Base-by-base conservation (phyloP, 2,329 filamentous ascomycete genomes). In the Sphaerostilbella broomeana region DNA sequence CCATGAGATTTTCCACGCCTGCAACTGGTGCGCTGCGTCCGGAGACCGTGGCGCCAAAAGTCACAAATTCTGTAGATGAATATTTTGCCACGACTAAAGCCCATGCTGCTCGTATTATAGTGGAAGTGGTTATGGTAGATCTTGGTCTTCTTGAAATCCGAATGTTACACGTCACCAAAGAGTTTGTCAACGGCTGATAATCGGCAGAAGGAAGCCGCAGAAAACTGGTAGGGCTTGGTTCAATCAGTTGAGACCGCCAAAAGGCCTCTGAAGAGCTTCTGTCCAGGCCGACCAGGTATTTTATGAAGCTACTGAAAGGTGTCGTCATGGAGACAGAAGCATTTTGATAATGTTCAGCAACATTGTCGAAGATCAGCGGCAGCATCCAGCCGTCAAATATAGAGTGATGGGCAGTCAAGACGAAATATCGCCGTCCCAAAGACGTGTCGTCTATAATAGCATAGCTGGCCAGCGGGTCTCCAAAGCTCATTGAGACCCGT, bases 341-440 rank as follows among this genome's bases (percentile, higher is more conserved):
- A 4, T n/a, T 12, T 31, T 30, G 25, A 7, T 13, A n/a, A 15
- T 6, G 17, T 38, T 30, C 8, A 20, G 16, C 5, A 13, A 38
- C 29, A 17, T 16, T 21, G 6, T 33, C 21, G 15, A 33, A 15
- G 7, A 40, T 19, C 9, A 22, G 25, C 3, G 31, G 29, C 7
- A 35, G 18, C 10, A 22, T 27, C 38, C 38, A 40, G 6, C 38
- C 31, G 15, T 40, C 38, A 9, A 29, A 35, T 5, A 40, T 11
- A 7, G 38, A 30, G 15, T 40, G 38, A 28, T 40, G 38, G 7
- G 35, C 17, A 7, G 30, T 35, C 30, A 30, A 40, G 3, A 40
- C 31, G 6, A 40, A 20, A 10, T 28, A 12, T 10, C 8, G 21
- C 9, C 10, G 11, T 2, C 13, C 20, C 26, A 7, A 5, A n/a